Base-by-base conservation (phyloP, 148 eudicot species). In the Hydrangea macrophylla region DNA sequence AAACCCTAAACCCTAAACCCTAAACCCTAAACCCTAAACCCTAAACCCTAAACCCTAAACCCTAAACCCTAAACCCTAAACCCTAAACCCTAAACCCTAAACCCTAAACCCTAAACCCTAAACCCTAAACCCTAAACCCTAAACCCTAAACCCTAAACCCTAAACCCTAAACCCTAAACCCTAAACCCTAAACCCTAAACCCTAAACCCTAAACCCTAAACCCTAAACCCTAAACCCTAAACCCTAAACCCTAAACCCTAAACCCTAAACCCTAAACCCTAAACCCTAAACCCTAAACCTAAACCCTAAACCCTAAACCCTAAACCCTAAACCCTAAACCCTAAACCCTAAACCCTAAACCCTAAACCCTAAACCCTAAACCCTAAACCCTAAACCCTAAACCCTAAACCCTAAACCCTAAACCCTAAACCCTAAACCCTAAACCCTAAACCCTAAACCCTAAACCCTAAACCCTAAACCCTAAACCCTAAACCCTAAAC, bases 101-200 rank as follows among this genome's bases (percentile, higher is more conserved):
- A n/a, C n/a, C n/a, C n/a, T n/a, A n/a, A n/a, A n/a, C n/a, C n/a
- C n/a, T n/a, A n/a, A n/a, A n/a, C n/a, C n/a, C n/a, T n/a, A n/a
- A n/a, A n/a, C n/a, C n/a, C 28, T 11, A 57, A 57, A 57, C 60
- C 60, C 60, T 57, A 57, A 57, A 57, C 60, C 60, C 60, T 57
- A 57, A 57, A 57, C 60, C 60, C 60, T 57, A 57, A 57, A 57
- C 60, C 60, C 60, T 57, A 57, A 57, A 57, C 60, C 60, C 60
- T 57, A 57, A 57, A 57, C 60, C 60, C 60, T 57, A 57, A 57
- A 57, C 60, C 60, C 28, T n/a, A 57, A 57, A n/a, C 60, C 60
- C 28, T n/a, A 57, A 57, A n/a, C 60, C 60, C 13, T 2, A 57
- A 57, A 3, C 60, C 60, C 13, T 2, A 57, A 57, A 3, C 60